Base-by-base conservation (phyloP, 1,284 basidiomycete species). In the Puccinia hordei region DNA sequence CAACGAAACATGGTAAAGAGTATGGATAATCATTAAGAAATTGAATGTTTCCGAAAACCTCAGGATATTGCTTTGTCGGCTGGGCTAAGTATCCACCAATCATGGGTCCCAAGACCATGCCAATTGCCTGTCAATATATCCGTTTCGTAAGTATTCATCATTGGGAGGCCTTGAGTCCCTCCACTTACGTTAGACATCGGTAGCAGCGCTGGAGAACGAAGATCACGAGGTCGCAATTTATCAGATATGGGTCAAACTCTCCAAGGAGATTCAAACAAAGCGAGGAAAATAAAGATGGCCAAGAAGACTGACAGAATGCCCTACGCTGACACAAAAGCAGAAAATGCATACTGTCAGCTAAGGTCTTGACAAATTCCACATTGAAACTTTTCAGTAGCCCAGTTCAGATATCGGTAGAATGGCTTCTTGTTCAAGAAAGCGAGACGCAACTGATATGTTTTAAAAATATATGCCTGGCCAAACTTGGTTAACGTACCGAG, bases 51-150 rank as follows among this genome's bases (percentile, higher is more conserved):
- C 65, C 49, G 53, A 78, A 78, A 19, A 78, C 19, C 41, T 44
- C n/a, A 30, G 75, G 75, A 38, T 78, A 78, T 35, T 78, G 63
- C 44, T 78, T 44, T 30, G 51, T 65, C 10, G 75, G 75, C 53
- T 78, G n/a, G n/a, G 75, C 75, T 17, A 78, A 53, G 53, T 78
- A 78, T 38, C 75, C 75, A 9, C 75, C 75, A 19, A 78, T 69
- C 30, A 78, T 53, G 24, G 75, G 65, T 51, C 75, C 75, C 9
- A 69, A 33, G 44, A 78, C 69, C 44, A 49, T 59, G 3, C 75
- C 75, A 19, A 78, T 49, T 6, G 49, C 75, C 59, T 76, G 22
- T 66, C 41, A 9, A 22, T 17, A 71, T 46, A 44, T 24, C 44
- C 10, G n/a, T 4, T 13, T 12, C 38, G 38, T 66, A 38, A 66